phyloP scores from a whole-genome alignment of 1,284 basidiomycete species.

The Puccinia coronata region DNA sequence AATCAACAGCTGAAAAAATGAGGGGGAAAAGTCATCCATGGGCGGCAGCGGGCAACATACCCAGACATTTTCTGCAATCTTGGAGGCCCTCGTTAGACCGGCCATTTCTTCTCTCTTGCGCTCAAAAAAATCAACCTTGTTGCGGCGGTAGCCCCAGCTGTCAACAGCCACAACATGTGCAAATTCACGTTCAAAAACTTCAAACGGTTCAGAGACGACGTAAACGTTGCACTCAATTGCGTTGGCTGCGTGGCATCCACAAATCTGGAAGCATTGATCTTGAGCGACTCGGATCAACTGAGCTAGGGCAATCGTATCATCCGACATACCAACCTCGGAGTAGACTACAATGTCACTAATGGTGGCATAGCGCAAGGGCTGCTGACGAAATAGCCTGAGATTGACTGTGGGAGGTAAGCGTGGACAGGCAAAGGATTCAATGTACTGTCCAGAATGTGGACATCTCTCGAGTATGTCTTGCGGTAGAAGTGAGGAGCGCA shows the following conservation, averaged over 20 bases:
- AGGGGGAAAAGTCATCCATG: too few relatives aligned
- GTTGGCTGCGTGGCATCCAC: constrained; percentile 56
- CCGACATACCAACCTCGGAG: constrained; percentile 67
- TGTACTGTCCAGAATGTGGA: constrained; percentile 16
- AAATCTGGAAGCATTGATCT: constrained; percentile 64
- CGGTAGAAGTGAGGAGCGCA: constrained; percentile 42
- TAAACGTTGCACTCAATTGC: constrained; percentile 81
- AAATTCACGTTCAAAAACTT: constrained; percentile 62
- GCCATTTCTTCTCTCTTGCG: constrained; percentile 84
- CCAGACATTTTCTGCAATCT: constrained; percentile 69
- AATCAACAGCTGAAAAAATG: not conserved
- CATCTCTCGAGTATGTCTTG: constrained; percentile 48
- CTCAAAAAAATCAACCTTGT: constrained; percentile 62
- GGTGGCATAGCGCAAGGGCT: constrained; percentile 75
- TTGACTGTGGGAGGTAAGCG: constrained; percentile 52
- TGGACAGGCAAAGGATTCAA: constrained; percentile 35
- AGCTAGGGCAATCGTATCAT: constrained; percentile 61
- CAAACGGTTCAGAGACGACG: constrained; percentile 69
- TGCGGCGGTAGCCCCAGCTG: constrained; percentile 60
- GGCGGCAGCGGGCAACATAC: too few relatives aligned
- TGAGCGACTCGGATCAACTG: constrained; percentile 58
- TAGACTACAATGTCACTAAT: constrained; percentile 87
- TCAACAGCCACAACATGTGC: constrained; percentile 64
- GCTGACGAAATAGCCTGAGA: constrained; percentile 56
- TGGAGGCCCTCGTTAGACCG: constrained; percentile 77